Base-by-base conservation (phyloP, 2,329 filamentous ascomycete genomes). In the Xylariaceae sp. region DNA sequence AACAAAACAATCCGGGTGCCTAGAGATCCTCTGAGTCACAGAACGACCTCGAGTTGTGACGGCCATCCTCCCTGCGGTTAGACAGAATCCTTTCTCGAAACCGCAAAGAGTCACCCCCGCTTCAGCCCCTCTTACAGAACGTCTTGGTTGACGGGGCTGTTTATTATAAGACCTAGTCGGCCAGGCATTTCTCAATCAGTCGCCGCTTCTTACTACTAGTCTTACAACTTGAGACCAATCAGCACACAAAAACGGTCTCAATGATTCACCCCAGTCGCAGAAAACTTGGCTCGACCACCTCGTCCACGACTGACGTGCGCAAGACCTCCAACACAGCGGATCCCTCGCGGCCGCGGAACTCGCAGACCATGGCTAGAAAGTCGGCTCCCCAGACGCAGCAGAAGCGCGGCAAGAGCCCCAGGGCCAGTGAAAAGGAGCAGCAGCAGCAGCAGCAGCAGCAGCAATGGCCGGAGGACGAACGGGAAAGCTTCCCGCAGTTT, bases 401-500 rank as follows among this genome's bases (percentile, higher is more conserved):
- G 59, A 84, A 82, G 71, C 72, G 80, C 60, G 77, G 80, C 56
- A 81, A 79, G 66, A 79, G 75, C 61, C 75, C 78, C 9, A 77
- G 75, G 61, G 78, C 23, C 23, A 30, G 23, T 5, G 23, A 30
- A 30, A 30, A 30, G 23, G 23, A 30, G 23, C 23, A 82, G 62
- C 74, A 75, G 68, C 76, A 80, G 59, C 79, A 81, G 41, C 75
- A n/a, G n/a, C n/a, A 77, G 59, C 79, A 81, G 41, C 75, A 77
- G 60, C 73, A 72, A 53, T 77, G 76, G 70, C 82, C 76, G 70
- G 79, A 82, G 56, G 80, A 85, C 57, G 83, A 85, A 67, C 76
- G 82, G 57, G 84, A 87, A 68, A 84, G 80, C 72, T 87, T 87
- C 63, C 84, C 84, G 18, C 83, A 86, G 69, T 87, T 78, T 68